Base-by-base conservation (phyloP, 176 grass and related monocot genomes). In the Rhynchospora pubera region DNA sequence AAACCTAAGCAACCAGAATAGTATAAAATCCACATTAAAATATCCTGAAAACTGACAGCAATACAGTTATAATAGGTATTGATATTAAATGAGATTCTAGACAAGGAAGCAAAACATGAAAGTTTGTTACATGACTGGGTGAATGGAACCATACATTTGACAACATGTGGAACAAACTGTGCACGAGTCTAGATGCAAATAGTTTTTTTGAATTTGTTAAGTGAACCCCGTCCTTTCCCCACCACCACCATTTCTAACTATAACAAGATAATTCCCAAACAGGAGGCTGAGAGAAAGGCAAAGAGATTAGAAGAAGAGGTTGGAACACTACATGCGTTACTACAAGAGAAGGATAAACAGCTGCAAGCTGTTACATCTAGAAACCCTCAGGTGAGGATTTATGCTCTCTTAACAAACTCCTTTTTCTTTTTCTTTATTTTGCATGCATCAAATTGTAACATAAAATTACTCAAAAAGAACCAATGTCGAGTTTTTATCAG, bases 231-330 rank as follows among this genome's bases (percentile, higher is more conserved):
- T 39, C 34, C 26, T 28, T 28, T 28, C 26, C 26, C 26, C 26
- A 28, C 26, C 26, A 28, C 26, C 26, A 28, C 26, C 26, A 28
- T 28, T 72, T 39, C 2, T 39, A 5, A 39, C 34, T 9, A 46
- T 71, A 71, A 71, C 19, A 46, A 72, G 68, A 72, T 22, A 46
- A 47, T 47, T 48, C 46, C 21, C 44, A 4, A 23, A 48, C 68
- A 72, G 68, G 68, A 72, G 43, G 68, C n/a, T n/a, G n/a, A 72
- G 43, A 72, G n/a, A 48, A 72, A 72, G 7, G 44, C 68, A 23
- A 72, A 72, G 68, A 72, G 4, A n/a, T 72, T 72, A 22, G 68
- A 72, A 72, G 68, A 72, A 72, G 39, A 72, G 68, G 43, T 72
- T 47, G 43, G 44, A 39, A 2, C 43, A 72, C n/a, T 72, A 47